Evolutionary conservation across 768 basidiomycete genomes (phyloP).

Genomic region (Mycena rosella): DNA sequence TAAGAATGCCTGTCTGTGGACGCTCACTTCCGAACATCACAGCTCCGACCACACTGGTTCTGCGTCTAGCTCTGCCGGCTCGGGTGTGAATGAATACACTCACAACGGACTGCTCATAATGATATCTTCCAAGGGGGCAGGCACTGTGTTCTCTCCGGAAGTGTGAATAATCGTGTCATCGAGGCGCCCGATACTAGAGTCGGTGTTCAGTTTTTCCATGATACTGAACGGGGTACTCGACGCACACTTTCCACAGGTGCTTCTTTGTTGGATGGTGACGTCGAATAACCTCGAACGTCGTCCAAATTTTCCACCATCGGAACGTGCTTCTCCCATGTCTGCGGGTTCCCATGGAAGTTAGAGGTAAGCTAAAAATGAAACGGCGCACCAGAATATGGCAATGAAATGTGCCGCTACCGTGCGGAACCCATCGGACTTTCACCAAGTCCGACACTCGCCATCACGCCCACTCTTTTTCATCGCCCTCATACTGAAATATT

Average conservation of each 20-base stretch:
- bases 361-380: background rate
- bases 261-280: slow-evolving; percentile 58
- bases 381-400: slow-evolving; percentile 45
- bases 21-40: slow-evolving; percentile 51
- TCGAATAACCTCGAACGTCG: slow-evolving; percentile 56
- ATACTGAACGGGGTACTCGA: background rate
- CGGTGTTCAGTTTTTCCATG: background rate
- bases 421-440: slow-evolving; percentile 45
- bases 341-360: slow-evolving; percentile 13
- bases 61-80: background rate
- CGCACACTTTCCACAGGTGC: slow-evolving; percentile 59
- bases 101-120: slow-evolving; percentile 43
- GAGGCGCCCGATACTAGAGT: slow-evolving; percentile 53
- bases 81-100: slow-evolving; percentile 12
- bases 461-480: slow-evolving; percentile 39
- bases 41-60: slow-evolving; percentile 37
- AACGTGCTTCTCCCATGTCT: slow-evolving; percentile 37
- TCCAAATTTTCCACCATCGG: slow-evolving; percentile 46
- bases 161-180: slow-evolving; percentile 47
- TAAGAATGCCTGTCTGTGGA: slow-evolving; percentile 46
- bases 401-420: slow-evolving; percentile 49
- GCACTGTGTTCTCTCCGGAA: slow-evolving; percentile 49
- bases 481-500: slow-evolving; percentile 23
- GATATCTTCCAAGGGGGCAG: slow-evolving; percentile 46
- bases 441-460: slow-evolving; percentile 33